Base-by-base conservation (phyloP, 352 stramenopile genomes). In the Phytophthora sp. region DNA sequence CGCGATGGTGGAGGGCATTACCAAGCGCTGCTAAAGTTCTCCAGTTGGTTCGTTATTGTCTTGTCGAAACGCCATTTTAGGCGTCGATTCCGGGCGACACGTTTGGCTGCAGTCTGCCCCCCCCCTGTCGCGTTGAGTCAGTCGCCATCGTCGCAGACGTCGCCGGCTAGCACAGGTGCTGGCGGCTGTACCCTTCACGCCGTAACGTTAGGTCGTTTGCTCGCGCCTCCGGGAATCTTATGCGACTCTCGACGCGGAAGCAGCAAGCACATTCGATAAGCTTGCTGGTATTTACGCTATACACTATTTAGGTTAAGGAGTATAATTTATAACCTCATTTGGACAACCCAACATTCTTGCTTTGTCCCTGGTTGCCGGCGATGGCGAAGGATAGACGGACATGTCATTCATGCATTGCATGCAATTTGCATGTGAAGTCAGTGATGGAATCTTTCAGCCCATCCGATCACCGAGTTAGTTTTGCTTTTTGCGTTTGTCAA, bases 211-310 rank as follows among this genome's bases (percentile, higher is more conserved):
- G n/a, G n/a, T n/a, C n/a, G n/a, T n/a, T n/a, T n/a, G n/a, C n/a
- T n/a, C n/a, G n/a, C n/a, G n/a, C n/a, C n/a, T n/a, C n/a, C n/a
- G n/a, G n/a, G n/a, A n/a, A n/a, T n/a, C n/a, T n/a, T n/a, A n/a
- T n/a, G n/a, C n/a, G n/a, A n/a, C n/a, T n/a, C n/a, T n/a, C n/a
- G n/a, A 51, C 55, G 36, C 26, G 15, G 18, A 60, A 55, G 50
- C 41, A 63, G 51, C 61, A 53, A 63, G 45, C 52, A 57, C 23
- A 38, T 54, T 46, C 44, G 13, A 55, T 24, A 31, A 44, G 53
- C n/a, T 64, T 64, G 54, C 54, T 64, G 53, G 45, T 69, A 69
- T 69, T 69, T 69, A 69, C 62, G 45, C 27, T 60, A 35, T 69
- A 69, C 53, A 60, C 54, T 69, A 69, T 36, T 54, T n/a, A n/a